phyloP scores from a whole-genome alignment of 108 stramenopile genomes.

The Cyclotella sp. region DNA sequence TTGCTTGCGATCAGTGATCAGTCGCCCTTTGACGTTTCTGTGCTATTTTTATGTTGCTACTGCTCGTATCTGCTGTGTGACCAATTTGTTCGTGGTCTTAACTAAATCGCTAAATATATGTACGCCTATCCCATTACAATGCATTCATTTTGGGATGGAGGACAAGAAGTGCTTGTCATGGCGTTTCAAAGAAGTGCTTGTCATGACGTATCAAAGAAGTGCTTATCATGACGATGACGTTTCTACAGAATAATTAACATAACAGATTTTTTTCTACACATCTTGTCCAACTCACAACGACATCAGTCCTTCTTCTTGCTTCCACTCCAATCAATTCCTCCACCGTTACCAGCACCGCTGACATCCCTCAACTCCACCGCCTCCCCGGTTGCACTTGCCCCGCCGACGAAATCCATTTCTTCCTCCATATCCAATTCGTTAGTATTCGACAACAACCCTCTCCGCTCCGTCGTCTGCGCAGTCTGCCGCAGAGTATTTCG shows the following conservation, averaged over 20 bases:
- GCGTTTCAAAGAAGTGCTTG: too few relatives aligned
- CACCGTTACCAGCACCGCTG: constrained; percentile 9
- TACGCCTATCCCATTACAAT: too few relatives aligned
- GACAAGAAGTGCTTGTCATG: too few relatives aligned
- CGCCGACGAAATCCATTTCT: constrained; percentile 39
- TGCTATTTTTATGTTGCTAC: neutral
- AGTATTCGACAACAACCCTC: constrained; percentile 28
- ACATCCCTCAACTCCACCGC: constrained; percentile 42
- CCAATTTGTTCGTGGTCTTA: too few relatives aligned
- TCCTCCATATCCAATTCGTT: constrained; percentile 39
- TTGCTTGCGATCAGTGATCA: too few relatives aligned
- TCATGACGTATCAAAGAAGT: too few relatives aligned
- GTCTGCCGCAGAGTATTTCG: neutral
- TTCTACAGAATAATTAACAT: neutral
- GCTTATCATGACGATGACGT: too few relatives aligned
- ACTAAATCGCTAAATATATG: too few relatives aligned
- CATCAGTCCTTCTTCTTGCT: constrained; percentile 45
- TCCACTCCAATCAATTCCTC: constrained; percentile 16
- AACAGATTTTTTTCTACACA: neutral
- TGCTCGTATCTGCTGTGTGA: neutral
- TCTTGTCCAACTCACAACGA: neutral
- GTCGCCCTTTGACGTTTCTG: too few relatives aligned
- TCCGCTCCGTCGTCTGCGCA: constrained; percentile 11
- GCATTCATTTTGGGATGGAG: too few relatives aligned
- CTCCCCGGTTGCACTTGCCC: constrained; percentile 11